A percentile compares a stretch with the other conserved stretches of the same genome.
phyloP scores from a whole-genome alignment of 2,329 filamentous ascomycete genomes.

The Alternaria atra region DNA sequence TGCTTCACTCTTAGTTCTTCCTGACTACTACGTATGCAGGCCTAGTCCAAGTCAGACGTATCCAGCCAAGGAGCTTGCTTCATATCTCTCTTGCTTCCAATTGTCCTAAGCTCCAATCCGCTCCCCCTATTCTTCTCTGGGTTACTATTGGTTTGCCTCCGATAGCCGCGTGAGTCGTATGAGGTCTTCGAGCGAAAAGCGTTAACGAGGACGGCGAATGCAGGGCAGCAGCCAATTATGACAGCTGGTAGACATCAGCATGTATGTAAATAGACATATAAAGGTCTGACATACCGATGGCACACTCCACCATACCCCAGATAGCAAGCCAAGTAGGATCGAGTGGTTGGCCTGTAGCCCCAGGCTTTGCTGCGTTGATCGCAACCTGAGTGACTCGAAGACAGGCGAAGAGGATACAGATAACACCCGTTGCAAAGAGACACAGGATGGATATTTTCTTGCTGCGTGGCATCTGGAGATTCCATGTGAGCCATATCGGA shows the following conservation, averaged over 20 bases:
- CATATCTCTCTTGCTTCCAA: not conserved
- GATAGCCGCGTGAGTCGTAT: slow-evolving; percentile 10
- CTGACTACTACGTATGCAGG: slow-evolving; percentile 14
- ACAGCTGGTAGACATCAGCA: slow-evolving; percentile 18
- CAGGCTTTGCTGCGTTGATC: slow-evolving; percentile 30
- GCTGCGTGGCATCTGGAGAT: slow-evolving; percentile 40
- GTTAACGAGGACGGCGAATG: slow-evolving; percentile 23
- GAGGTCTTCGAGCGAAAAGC: slow-evolving; percentile 6
- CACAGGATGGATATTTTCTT: slow-evolving; percentile 44
- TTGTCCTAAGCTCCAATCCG: not conserved
- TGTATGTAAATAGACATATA: not conserved
- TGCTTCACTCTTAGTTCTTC: slow-evolving; percentile 14
- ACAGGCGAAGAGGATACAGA: slow-evolving; percentile 23
- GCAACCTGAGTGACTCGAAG: slow-evolving; percentile 43
- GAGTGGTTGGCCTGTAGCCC: slow-evolving; percentile 24
- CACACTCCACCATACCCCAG: slow-evolving; percentile 47
- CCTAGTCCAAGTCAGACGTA: slow-evolving; percentile 7
- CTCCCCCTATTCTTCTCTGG: not conserved
- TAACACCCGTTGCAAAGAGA: slow-evolving; percentile 23
- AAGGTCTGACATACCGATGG: slow-evolving; percentile 30
- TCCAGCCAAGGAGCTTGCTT: not conserved
- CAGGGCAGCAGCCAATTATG: slow-evolving; percentile 27
- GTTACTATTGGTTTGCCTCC: slow-evolving; percentile 5
- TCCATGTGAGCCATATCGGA: slow-evolving; percentile 45
- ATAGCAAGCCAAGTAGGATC: slow-evolving; percentile 44